Evolutionary conservation across 164 flowering plant species (phyloP).

Genomic region (Euptelea pleiosperma): DNA sequence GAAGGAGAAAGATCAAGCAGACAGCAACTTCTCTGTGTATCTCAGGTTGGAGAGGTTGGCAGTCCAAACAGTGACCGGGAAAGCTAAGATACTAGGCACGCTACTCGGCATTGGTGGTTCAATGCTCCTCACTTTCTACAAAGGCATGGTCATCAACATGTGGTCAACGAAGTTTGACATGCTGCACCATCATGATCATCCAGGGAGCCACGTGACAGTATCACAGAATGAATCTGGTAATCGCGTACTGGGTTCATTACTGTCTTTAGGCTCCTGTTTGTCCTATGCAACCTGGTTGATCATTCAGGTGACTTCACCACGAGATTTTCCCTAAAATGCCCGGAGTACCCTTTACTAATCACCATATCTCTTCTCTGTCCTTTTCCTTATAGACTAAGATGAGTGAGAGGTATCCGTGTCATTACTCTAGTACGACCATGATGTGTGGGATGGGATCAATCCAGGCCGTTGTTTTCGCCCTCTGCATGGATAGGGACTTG

Average conservation of each 20-base stretch:
- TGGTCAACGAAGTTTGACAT: slow-evolving; percentile 36
- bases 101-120: slow-evolving; percentile 51
- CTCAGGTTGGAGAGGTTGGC: slow-evolving; percentile 38
- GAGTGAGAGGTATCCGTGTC: slow-evolving; percentile 29
- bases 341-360: too few relatives aligned
- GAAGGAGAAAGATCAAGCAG: too few relatives aligned
- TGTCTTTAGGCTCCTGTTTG: slow-evolving; percentile 24
- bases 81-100: slow-evolving; percentile 53
- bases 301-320: slow-evolving; percentile 28
- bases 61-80: slow-evolving; percentile 27
- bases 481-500: slow-evolving; percentile 32
- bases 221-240: slow-evolving; percentile 15
- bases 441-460: slow-evolving; percentile 30
- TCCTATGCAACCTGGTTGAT: slow-evolving; percentile 34
- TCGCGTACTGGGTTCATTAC: slow-evolving; percentile 21
- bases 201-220: not conserved
- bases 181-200: slow-evolving; percentile 2
- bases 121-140: slow-evolving; percentile 57
- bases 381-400: slow-evolving; percentile 34
- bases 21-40: too few relatives aligned
- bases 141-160: slow-evolving; percentile 36
- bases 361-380: not conserved
- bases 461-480: slow-evolving; percentile 23
- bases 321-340: not conserved
- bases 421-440: slow-evolving; percentile 39